Evolutionary conservation across 1,139 yeast species (phyloP).

Genomic region (Kodamaea ohmeri): DNA sequence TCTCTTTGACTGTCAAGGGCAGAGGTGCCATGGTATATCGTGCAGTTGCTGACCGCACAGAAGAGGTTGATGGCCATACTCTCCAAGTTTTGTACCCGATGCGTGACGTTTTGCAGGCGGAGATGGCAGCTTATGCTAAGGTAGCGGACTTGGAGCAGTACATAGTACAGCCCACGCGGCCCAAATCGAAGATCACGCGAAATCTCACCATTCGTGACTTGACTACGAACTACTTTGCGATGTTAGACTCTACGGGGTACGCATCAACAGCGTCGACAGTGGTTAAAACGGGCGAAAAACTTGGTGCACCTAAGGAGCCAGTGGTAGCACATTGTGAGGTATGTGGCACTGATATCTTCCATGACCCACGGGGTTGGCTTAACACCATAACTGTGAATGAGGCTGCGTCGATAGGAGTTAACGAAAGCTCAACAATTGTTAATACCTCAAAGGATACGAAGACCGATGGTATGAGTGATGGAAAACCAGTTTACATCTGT

Average conservation of each 20-base stretch:
- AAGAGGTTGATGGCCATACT: slow-evolving; percentile 25
- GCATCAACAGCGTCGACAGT: slow-evolving; percentile 94
- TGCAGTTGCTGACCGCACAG: slow-evolving; percentile 46
- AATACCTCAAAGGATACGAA: no score
- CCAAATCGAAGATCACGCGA: slow-evolving; percentile 46
- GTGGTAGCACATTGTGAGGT: slow-evolving; percentile 40
- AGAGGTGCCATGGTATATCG: slow-evolving; percentile 69
- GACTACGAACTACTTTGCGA: slow-evolving; percentile 67
- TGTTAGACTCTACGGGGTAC: slow-evolving; percentile 71
- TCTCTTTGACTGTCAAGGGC: slow-evolving; percentile 85
- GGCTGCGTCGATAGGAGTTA: slow-evolving; percentile 49
- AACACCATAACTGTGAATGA: slow-evolving; percentile 67
- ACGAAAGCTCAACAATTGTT: no score
- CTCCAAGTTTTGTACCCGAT: slow-evolving; percentile 63
- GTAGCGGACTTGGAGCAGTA: slow-evolving; percentile 31
- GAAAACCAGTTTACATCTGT: slow-evolving; percentile 44
- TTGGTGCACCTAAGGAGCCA: slow-evolving; percentile 51
- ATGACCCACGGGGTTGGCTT: slow-evolving; percentile 68
- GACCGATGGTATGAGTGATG: no score
- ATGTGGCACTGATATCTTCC: slow-evolving; percentile 51
- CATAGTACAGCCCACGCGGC: slow-evolving; percentile 22
- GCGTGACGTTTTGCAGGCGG: slow-evolving; percentile 68
- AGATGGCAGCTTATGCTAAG: slow-evolving; percentile 53
- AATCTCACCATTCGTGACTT: slow-evolving; percentile 80
- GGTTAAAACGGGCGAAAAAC: slow-evolving; percentile 81